Base-by-base conservation (phyloP, 495 filamentous ascomycete species). In the Durotheca rogersii region DNA sequence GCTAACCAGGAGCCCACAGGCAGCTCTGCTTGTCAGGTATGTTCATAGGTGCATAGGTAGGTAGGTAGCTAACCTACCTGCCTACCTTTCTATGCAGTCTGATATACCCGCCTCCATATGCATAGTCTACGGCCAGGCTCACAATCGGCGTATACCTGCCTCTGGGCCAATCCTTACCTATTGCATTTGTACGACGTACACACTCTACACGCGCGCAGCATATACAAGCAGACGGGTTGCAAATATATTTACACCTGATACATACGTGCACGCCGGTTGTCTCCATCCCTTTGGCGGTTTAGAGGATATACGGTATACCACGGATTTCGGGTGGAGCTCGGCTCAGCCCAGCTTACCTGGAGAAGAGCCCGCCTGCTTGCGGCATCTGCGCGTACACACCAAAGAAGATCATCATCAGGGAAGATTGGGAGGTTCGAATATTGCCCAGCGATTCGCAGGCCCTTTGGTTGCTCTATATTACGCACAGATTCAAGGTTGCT, bases 281-380 rank as follows among this genome's bases (percentile, higher is more conserved):
- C n/a, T n/a, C n/a, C n/a, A n/a, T n/a, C n/a, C n/a, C n/a, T n/a
- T n/a, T n/a, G n/a, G n/a, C n/a, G n/a, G n/a, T n/a, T n/a, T n/a
- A n/a, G n/a, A n/a, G n/a, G n/a, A n/a, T n/a, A n/a, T n/a, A 53
- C 44, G 42, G 32, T 56, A 48, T 38, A 16, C 20, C 31, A 52
- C 15, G 34, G 10, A 12, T 52, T 27, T 15, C 12, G 16, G 37
- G 49, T 53, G 55, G 55, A 46, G 53, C 49, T 50, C 39, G 49
- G 49, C 45, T 58, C 43, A 47, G 44, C 49, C 41, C 30, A 46
- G 46, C 23, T 9, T 27, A 9, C 4, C 4, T 4, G 9, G 23
- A 27, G 23, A 27, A 9, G 23, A 27, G 23, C 4, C 4, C 9
- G 33, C 21, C 39, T 27, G 52, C 34, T 27, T 35, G 29, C 46